Evolutionary conservation across 495 filamentous ascomycete species (phyloP).

Genomic region (Penicillium desertorum): DNA sequence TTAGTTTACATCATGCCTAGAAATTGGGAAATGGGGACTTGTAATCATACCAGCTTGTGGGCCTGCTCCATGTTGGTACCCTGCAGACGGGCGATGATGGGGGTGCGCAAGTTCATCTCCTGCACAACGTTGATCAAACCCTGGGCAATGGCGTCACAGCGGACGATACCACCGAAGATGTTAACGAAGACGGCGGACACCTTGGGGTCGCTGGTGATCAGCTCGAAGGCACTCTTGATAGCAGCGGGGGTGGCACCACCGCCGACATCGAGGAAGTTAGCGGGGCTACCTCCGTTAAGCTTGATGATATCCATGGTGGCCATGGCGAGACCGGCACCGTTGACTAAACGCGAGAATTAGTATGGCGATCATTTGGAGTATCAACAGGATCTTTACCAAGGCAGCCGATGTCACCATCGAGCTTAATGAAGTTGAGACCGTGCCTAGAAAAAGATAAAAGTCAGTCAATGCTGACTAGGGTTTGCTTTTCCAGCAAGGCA

Average conservation of each 20-base stretch:
- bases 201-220: constrained; percentile 98
- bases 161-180: constrained; percentile 98
- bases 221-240: constrained; percentile 95
- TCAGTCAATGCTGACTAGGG: constrained; percentile 17
- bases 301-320: constrained; percentile 99
- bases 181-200: constrained; percentile 99
- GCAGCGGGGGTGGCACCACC: constrained; percentile 95
- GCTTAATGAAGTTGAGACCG: constrained; percentile 99
- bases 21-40: neutral
- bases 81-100: constrained; percentile 93
- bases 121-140: constrained; percentile 92
- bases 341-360: constrained; percentile 57
- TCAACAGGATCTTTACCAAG: constrained; percentile 47
- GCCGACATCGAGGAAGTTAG: constrained; percentile 98
- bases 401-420: constrained; percentile 98
- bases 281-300: constrained; percentile 92
- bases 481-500: neutral
- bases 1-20: constrained; percentile 5
- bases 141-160: constrained; percentile 96
- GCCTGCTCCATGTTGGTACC: constrained; percentile 98
- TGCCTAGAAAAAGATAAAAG: constrained; percentile 35
- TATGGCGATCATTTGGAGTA: neutral
- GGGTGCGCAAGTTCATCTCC: constrained; percentile 90
- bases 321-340: constrained; percentile 98
- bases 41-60: constrained; percentile 67